Evolutionary conservation across 2,329 filamentous ascomycete genomes (phyloP), one percentile per base, ranked within the genome.

Genomic region (Keithomyces neogunnii): DNA sequence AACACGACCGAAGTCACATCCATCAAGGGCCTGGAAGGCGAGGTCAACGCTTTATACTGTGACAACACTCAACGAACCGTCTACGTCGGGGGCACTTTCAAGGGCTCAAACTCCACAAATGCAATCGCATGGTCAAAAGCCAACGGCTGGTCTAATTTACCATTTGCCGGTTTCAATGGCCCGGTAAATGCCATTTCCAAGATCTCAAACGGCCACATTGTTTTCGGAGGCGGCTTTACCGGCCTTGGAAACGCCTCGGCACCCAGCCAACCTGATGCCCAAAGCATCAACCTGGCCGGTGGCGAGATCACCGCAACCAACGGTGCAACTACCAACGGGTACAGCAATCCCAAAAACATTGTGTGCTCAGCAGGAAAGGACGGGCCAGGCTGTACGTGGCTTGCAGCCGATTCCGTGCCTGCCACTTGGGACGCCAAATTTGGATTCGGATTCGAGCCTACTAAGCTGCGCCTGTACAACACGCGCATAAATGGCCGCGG

Each of bases 101-200:
- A 80, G 51, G 84, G 83, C 42, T 78, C 74, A 38, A 89, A 93
- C 63, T 93, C 90, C 5, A 89, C 86, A 30, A 97, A 99, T 66
- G 95, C 92, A 5, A 85, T 96, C 59, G 81, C 87, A 10, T 97
- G 89, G 89, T 75, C 78, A 29, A 74, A 74, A 30, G 78, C 73
- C 8, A 72, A 81, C 32, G 82, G 80, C 47, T 96, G 88, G 85
- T 80, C 79, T 26, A 86, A 89, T 61, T 72, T 99, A 51, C 86
- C 92, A 2, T 99, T 99, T 72, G 83, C 84, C 40, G 95, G 95
- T 28, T 95, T 99, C 71, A 97, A 97, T 69, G 91, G 91, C 30
- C 89, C 89, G 2, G 90, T 99, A 48, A 81, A 82, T 55, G 87
- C 91, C 38, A 97, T 99, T 59, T 78, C 83, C 48, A 90, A 89